Percentiles rank a stretch among this genome's conserved stretches.
Evolutionary conservation across 768 basidiomycete species (phyloP).

Genomic region (Boletus bicolor): DNA sequence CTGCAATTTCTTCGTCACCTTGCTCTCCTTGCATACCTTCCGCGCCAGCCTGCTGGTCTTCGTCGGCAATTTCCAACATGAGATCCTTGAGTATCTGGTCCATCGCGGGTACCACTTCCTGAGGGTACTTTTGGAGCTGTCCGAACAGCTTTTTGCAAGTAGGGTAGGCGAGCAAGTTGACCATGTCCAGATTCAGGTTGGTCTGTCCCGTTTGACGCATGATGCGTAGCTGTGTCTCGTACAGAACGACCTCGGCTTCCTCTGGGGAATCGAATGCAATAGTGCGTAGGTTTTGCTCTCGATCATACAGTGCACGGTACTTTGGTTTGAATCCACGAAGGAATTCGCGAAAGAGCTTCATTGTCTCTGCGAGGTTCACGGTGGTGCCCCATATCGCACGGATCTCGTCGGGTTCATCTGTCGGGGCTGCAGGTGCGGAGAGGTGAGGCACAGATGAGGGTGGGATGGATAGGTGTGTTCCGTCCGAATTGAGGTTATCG

Average conservation of each 20-base stretch:
- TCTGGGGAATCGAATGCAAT: slow-evolving; percentile 54
- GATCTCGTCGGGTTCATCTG: slow-evolving; percentile 78
- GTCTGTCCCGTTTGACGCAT: slow-evolving; percentile 93
- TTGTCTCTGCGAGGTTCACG: slow-evolving; percentile 86
- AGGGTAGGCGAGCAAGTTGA: slow-evolving; percentile 84
- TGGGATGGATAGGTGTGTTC: slow-evolving; percentile 53
- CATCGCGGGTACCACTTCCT: slow-evolving; percentile 96
- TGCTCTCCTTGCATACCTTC: slow-evolving; percentile 75
- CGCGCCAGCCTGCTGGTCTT: slow-evolving; percentile 66
- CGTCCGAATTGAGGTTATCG: slow-evolving; percentile 54
- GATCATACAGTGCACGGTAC: slow-evolving; percentile 74
- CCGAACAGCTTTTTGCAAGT: slow-evolving; percentile 76
- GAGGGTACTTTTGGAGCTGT: slow-evolving; percentile 90
- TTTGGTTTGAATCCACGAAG: slow-evolving; percentile 91
- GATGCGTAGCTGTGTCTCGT: slow-evolving; percentile 76
- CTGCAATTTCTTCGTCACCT: slow-evolving; percentile 82
- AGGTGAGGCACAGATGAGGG: slow-evolving; percentile 53
- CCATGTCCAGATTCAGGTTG: slow-evolving; percentile 86
- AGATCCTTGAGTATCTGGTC: slow-evolving; percentile 93
- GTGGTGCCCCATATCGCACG: slow-evolving; percentile 98
- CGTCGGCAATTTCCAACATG: slow-evolving; percentile 83
- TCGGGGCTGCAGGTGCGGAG: slow-evolving; percentile 58
- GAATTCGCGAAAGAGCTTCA: slow-evolving; percentile 88
- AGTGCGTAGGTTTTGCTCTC: slow-evolving; percentile 52
- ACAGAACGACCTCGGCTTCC: slow-evolving; percentile 65